phyloP scores from a whole-genome alignment of 2,329 filamentous ascomycete genomes.

The Talaromyces sp. region DNA sequence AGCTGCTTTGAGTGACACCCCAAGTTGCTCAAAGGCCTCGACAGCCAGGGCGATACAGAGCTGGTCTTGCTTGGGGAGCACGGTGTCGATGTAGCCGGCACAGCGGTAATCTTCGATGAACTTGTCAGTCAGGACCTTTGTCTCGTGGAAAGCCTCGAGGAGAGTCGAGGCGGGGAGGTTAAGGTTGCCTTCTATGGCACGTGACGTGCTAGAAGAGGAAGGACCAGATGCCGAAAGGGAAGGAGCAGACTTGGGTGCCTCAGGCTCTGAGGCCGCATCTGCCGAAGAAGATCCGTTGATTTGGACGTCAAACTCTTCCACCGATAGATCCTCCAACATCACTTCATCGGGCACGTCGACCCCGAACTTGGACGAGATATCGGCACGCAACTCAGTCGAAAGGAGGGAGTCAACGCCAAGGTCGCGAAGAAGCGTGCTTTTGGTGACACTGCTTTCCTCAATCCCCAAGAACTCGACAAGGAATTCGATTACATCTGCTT shows the following conservation, averaged over 20 bases:
- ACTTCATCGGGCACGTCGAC: not conserved
- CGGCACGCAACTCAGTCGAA: not conserved
- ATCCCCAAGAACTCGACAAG: slow-evolving; percentile 30
- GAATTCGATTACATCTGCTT: not conserved
- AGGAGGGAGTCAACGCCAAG: slow-evolving; percentile 28
- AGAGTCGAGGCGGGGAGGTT: slow-evolving; percentile 11
- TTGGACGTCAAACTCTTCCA: not conserved
- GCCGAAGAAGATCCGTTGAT: not conserved
- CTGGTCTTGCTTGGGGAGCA: slow-evolving; percentile 19
- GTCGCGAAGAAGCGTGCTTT: slow-evolving; percentile 31
- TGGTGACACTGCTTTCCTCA: slow-evolving; percentile 34
- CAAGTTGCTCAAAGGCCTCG: slow-evolving; percentile 33
- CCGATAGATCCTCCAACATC: not conserved
- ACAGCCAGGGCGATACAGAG: slow-evolving; percentile 20
- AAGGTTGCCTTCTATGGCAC: not conserved
- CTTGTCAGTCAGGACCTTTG: slow-evolving; percentile 26
- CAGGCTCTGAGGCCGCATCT: not conserved
- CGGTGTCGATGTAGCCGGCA: slow-evolving; percentile 21
- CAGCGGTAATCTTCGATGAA: slow-evolving; percentile 22
- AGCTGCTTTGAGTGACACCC: slow-evolving; percentile 21
- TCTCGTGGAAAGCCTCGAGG: slow-evolving; percentile 26
- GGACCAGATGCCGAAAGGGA: not conserved
- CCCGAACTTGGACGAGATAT: not conserved
- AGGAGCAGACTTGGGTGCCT: not conserved
- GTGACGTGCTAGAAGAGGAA: not conserved